Evolutionary conservation across 257 asterid genomes (phyloP).

Genomic region (Nicotiana attenuata): DNA sequence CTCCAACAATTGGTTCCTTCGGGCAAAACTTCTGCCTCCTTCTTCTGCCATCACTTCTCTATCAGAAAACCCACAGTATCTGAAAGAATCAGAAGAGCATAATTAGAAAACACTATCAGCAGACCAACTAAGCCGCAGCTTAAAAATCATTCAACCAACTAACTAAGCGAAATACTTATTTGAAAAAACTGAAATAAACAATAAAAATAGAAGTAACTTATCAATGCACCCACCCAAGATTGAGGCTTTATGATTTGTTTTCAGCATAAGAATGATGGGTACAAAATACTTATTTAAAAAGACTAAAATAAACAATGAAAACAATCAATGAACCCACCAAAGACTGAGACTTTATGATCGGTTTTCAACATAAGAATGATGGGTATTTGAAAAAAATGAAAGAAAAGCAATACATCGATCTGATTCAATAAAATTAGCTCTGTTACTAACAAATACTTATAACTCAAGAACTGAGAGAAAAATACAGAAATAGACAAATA

Average conservation of each 20-base stretch:
- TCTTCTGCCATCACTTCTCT: conserved; percentile 60
- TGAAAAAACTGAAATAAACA: background rate
- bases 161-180: background rate
- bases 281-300: background rate
- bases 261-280: background rate
- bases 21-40: conserved; percentile 57
- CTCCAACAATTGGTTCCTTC: conserved; percentile 48
- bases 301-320: background rate
- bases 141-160: background rate
- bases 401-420: background rate
- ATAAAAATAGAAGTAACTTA: background rate
- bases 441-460: background rate
- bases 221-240: background rate
- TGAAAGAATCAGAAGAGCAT: background rate
- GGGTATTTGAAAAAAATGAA: background rate
- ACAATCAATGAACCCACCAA: background rate
- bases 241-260: background rate
- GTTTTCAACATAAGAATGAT: background rate
- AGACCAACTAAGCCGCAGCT: background rate
- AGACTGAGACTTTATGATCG: background rate
- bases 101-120: background rate
- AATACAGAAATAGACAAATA: background rate
- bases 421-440: background rate
- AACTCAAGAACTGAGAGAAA: background rate
- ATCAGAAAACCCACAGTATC: conserved; percentile 38